phyloP scores from a whole-genome alignment of 164 flowering plant species.

The Buxus sempervirens region DNA sequence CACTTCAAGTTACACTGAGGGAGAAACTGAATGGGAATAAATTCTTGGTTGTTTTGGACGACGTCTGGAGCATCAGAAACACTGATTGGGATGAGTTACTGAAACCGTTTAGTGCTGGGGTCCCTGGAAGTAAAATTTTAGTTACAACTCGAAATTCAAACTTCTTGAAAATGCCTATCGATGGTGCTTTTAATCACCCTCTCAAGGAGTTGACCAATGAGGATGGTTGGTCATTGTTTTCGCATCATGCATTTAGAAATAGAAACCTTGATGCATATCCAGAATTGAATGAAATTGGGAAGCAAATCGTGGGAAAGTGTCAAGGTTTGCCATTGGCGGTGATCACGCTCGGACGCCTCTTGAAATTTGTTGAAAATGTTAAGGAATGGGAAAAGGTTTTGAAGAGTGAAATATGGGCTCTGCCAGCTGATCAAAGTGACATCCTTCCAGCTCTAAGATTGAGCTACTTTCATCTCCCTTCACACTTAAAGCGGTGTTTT shows the following conservation, averaged over 20 bases:
- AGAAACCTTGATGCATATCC: background rate
- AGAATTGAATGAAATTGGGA: slow-evolving; percentile 13
- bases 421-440: background rate
- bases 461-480: slow-evolving; percentile 25
- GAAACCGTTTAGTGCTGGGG: slow-evolving; percentile 15
- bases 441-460: slow-evolving; percentile 18
- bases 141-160: slow-evolving; percentile 26
- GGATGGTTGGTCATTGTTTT: slow-evolving; percentile 27
- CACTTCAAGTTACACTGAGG: background rate
- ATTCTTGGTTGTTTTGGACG: slow-evolving; percentile 9
- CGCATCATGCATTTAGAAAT: slow-evolving; percentile 17
- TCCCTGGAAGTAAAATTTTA: slow-evolving; percentile 25
- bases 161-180: slow-evolving; percentile 10
- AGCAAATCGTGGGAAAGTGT: slow-evolving; percentile 25
- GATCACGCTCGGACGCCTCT: slow-evolving; percentile 23
- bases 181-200: background rate
- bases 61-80: slow-evolving; percentile 12
- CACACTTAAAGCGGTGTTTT: slow-evolving; percentile 28
- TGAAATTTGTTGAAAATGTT: slow-evolving; percentile 3
- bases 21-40: background rate
- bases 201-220: slow-evolving; percentile 16
- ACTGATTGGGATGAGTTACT: slow-evolving; percentile 18
- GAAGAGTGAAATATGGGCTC: slow-evolving; percentile 18
- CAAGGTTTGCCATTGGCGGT: slow-evolving; percentile 30
- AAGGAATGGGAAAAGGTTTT: slow-evolving; percentile 19